phyloP scores from a whole-genome alignment of 2,329 filamentous ascomycete genomes.

The Chalaropsis thielavioides region DNA sequence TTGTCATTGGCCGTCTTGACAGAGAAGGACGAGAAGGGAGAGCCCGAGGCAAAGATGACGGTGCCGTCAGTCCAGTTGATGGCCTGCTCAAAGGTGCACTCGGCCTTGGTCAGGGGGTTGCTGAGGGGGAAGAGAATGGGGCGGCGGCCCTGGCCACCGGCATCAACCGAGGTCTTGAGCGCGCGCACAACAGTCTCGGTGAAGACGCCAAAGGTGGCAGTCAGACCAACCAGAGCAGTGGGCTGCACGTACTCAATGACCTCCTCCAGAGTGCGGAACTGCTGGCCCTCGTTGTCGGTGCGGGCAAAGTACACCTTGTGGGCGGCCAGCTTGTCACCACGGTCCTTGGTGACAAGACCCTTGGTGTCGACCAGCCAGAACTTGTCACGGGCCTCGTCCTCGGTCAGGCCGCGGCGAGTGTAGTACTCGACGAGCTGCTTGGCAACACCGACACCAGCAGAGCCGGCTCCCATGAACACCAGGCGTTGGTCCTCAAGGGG shows the following conservation, averaged over 20 bases:
- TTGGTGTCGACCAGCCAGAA: conserved; percentile 98
- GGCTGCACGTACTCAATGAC: conserved; percentile 92
- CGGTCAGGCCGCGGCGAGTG: conserved; percentile 76
- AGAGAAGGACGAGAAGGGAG: conserved; percentile 66
- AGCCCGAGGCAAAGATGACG: conserved; percentile 87
- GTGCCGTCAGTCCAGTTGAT: conserved; percentile 81
- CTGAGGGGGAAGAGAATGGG: conserved; percentile 94
- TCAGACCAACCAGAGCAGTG: conserved; percentile 85
- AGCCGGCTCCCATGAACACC: conserved; percentile 91
- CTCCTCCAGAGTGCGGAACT: conserved; percentile 70
- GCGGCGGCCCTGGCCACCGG: conserved; percentile 52
- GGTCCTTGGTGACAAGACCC: conserved; percentile 83
- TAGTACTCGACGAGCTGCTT: conserved; percentile 98
- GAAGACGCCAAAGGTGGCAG: conserved; percentile 88
- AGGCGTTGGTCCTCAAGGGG: conserved; percentile 81
- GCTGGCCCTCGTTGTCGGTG: conserved; percentile 47
- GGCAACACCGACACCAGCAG: conserved; percentile 89
- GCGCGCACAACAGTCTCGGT: conserved; percentile 69
- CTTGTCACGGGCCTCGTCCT: conserved; percentile 73
- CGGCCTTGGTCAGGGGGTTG: conserved; percentile 91
- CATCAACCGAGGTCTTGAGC: conserved; percentile 49
- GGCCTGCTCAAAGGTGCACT: conserved; percentile 88
- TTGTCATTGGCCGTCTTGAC: conserved; percentile 46
- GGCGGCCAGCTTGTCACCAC: conserved; percentile 83
- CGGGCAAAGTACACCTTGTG: conserved; percentile 67